Base-by-base conservation (phyloP, 352 stramenopile species). In the Pythium biforme region DNA sequence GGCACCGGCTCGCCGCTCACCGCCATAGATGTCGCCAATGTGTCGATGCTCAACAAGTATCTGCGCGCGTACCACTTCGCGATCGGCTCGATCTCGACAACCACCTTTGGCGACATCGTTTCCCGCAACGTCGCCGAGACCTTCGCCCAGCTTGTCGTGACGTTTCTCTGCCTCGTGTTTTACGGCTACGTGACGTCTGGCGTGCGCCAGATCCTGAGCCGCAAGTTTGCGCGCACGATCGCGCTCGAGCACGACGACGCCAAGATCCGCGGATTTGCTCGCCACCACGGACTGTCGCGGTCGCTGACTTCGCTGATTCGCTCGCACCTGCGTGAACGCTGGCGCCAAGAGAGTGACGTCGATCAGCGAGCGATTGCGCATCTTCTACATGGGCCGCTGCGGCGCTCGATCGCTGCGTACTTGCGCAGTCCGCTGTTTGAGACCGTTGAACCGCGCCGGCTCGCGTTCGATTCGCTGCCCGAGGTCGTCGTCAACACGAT, bases 41-140 rank as follows among this genome's bases (percentile, higher is more conserved):
- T 74, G 5, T 61, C 67, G n/a, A 51, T 71, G 43, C 58, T 70
- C 17, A 71, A 66, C 54, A 74, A 74, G 39, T 74, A 74, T 51
- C 46, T 74, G 45, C 67, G 67, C 22, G 59, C 67, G 10, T 74
- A 74, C 33, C 67, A 74, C 33, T 74, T 48, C 47, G 67, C 67
- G 23, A 74, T 74, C 22, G 67, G 67, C 26, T 74, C 67, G 5
- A 71, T 74, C 41, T 74, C 67, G 40, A 71, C 67, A 14, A 64
- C 62, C 17, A 71, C 67, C 26, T 74, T 64, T 41, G 67, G 67
- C 22, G 67, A 74, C 39, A 74, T 74, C 33, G 45, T 55, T 17
- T 68, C 67, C 26, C 61, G 62, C 5, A 74, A 74, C 53, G 43
- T 70, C 17, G 20, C 47, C 6, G 67, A 74, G 54, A 74, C 67